Base-by-base conservation (phyloP, 768 basidiomycete genomes). In the Pisolithus microcarpus region DNA sequence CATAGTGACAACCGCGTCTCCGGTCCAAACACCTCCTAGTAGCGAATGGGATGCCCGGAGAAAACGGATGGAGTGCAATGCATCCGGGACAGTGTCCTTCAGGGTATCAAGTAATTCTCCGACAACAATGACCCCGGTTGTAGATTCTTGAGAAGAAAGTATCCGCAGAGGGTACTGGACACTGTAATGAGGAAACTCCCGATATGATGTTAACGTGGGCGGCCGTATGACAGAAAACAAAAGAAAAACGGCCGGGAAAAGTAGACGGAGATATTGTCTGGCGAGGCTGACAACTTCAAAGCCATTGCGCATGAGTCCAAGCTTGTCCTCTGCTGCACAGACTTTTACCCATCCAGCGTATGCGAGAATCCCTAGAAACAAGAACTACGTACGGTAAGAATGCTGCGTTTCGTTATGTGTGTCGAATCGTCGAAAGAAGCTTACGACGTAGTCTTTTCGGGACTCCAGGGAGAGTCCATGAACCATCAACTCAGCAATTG, bases 81-180 rank as follows among this genome's bases (percentile, higher is more conserved):
- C 24, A 13, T 51, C 39, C 28, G 70, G 60, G 42, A 66, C 53
- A 5, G 65, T 66, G 18, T 62, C 55, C 49, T 63, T 63, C 5
- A 63, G 51, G 4, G 71, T 75, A 36, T 77, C 72, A 4, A 79
- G 60, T 38, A 77, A 69, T 59, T 97, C 89, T 26, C 81, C 93
- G 7, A 96, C 92, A 2, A 86, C 78, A 31, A 97, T 80, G 13
- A 85, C 71, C 1, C 93, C 93, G 1, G 90, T 94, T n/a, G 77
- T 65, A 18, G 87, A 87, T 50, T 81, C 74, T 18, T 75, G 75
- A 1, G 85, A 76, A 1, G 79, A 87, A 45, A 85, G 77, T 23
- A 91, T 78, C 34, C 74, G 78, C n/a, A 88, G 68, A 3, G 80
- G 78, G 52, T 74, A 74, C 28, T 62, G 66, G 2, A 78, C 78